phyloP scores from a whole-genome alignment of 2,329 filamentous ascomycete species.

The Pezicula carpinea region DNA sequence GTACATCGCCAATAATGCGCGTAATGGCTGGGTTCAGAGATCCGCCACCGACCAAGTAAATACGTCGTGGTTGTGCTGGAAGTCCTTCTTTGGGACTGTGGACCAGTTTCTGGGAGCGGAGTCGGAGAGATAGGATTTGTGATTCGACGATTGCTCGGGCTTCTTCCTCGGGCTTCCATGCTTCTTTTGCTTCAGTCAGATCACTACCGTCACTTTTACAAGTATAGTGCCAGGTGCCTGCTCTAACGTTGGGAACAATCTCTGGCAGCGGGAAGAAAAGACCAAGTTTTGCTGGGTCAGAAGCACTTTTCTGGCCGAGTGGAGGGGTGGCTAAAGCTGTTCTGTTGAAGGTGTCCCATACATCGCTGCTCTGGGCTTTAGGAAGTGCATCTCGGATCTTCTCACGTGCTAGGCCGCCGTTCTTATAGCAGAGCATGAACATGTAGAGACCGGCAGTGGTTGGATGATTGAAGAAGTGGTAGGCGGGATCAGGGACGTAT shows the following conservation, averaged over 20 bases:
- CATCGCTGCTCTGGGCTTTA: constrained; percentile 41
- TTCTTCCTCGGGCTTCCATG: constrained; percentile 63
- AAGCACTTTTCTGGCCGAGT: constrained; percentile 53
- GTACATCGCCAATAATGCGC: constrained; percentile 76
- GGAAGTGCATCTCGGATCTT: constrained; percentile 80
- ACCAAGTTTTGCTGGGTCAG: constrained; percentile 71
- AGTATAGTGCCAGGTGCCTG: constrained; percentile 82
- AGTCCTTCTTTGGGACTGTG: constrained; percentile 47
- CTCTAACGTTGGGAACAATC: constrained; percentile 85
- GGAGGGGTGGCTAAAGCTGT: constrained; percentile 63
- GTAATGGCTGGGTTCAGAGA: constrained; percentile 88
- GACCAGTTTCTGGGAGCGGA: constrained; percentile 77
- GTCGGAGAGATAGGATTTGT: constrained; percentile 86
- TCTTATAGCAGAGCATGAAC: constrained; percentile 99
- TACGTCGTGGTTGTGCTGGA: constrained; percentile 78
- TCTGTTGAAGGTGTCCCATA: constrained; percentile 80
- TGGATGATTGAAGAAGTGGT: constrained; percentile 98
- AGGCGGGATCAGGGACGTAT: constrained; percentile 84
- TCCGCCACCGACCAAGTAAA: constrained; percentile 93
- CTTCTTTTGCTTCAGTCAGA: constrained; percentile 33
- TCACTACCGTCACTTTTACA: constrained; percentile 50
- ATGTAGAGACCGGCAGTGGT: constrained; percentile 89
- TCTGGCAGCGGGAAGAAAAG: constrained; percentile 95
- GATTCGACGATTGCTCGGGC: constrained; percentile 86
- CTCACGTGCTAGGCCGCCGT: constrained; percentile 89